Evolutionary conservation across 208 protist genomes (phyloP).

Genomic region (Acanthamoeba polyphaga): DNA sequence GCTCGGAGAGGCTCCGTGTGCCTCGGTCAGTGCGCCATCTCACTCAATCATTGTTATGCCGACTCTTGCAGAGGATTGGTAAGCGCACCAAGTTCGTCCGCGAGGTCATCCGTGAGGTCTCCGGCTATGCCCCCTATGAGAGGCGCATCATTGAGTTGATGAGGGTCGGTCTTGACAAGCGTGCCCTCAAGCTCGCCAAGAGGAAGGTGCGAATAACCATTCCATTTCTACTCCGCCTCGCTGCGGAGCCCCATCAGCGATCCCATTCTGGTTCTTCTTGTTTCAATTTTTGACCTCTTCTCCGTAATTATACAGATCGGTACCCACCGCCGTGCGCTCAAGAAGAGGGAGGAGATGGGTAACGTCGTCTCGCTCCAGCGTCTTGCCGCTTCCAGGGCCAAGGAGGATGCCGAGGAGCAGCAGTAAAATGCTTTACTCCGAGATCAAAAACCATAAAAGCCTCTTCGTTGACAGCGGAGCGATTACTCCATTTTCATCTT

Average conservation of each 20-base stretch:
- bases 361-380: constrained; percentile 63
- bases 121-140: constrained; percentile 94
- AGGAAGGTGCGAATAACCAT: constrained; percentile 84
- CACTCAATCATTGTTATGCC: not conserved
- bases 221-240: not conserved
- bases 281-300: not conserved
- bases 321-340: constrained; percentile 87
- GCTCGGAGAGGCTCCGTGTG: not conserved
- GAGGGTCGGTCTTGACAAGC: constrained; percentile 91
- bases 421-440: not conserved
- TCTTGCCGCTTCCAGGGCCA: constrained; percentile 34
- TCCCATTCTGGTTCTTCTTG: not conserved
- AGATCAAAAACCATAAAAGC: not conserved
- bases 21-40: not conserved
- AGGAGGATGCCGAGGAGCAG: constrained; percentile 33
- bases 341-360: constrained; percentile 89
- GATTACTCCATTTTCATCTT: not conserved
- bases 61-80: constrained; percentile 47
- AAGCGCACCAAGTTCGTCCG: constrained; percentile 88
- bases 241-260: not conserved
- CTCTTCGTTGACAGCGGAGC: not conserved
- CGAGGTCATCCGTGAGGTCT: constrained; percentile 91
- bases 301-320: constrained; percentile 82
- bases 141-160: constrained; percentile 93
- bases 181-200: constrained; percentile 93